Conservation (phyloP, 176 grass and related monocot species). For the Tillandsia fasciculata region DNA sequence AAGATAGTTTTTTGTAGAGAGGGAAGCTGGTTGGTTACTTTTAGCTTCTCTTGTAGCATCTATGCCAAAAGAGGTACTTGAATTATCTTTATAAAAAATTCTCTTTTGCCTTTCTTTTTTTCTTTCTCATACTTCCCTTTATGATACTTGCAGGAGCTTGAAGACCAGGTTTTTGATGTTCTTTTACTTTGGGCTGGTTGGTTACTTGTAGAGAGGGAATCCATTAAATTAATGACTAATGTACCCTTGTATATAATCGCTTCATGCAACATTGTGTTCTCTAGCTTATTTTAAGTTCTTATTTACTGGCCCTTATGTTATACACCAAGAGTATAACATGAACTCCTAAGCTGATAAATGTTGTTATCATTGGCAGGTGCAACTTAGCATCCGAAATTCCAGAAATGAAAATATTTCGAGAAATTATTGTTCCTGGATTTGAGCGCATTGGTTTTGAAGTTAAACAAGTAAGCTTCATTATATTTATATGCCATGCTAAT, state of each 20-base stretch:
- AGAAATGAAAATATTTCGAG: slow-evolving; percentile 73
- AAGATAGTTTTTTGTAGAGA: too few relatives aligned
- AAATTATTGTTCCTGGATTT: slow-evolving; percentile 75
- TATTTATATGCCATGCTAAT: not conserved
- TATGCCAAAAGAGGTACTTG: too few relatives aligned
- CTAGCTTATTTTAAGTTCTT: not conserved
- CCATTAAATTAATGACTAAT: too few relatives aligned
- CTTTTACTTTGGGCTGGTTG: slow-evolving; percentile 82
- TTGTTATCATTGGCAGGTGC: too few relatives aligned
- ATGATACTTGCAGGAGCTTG: slow-evolving; percentile 61
- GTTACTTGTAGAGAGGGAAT: too few relatives aligned
- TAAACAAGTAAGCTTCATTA: slow-evolving; percentile 54
- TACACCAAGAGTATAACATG: not conserved
- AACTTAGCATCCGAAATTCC: slow-evolving; percentile 39
- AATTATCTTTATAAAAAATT: too few relatives aligned
- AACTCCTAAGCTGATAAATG: too few relatives aligned
- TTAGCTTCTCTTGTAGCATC: too few relatives aligned
- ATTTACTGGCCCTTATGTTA: slow-evolving; percentile 19
- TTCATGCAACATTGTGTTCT: too few relatives aligned
- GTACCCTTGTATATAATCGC: too few relatives aligned
- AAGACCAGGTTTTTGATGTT: slow-evolving; percentile 95
- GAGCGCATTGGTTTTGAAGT: slow-evolving; percentile 62
- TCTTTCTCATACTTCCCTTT: slow-evolving; percentile 15
- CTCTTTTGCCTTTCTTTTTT: slow-evolving; percentile 11
- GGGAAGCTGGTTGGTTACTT: too few relatives aligned